Conservation (phyloP, 768 basidiomycete species). For the Naganishia randhawae region DNA sequence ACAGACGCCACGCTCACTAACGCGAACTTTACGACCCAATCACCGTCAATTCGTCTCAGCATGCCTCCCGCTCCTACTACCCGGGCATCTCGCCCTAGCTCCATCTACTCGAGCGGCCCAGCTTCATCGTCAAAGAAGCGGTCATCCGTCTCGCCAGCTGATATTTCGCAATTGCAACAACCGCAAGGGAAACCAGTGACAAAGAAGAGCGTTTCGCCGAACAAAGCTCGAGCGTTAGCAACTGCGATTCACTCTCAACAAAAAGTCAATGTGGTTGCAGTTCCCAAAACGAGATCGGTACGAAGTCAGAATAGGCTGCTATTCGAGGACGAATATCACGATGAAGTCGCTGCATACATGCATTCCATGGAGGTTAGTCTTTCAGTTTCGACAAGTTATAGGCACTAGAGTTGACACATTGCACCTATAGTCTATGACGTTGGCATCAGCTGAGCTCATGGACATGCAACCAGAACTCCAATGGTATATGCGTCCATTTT, state of each 20-base stretch:
- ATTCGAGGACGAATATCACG: constrained; percentile 90
- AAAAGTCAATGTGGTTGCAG: constrained; percentile 2
- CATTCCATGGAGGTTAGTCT: constrained; percentile 92
- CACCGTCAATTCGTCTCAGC: constrained; percentile 18
- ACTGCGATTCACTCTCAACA: constrained; percentile 7
- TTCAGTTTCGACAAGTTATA: not conserved
- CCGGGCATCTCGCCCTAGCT: constrained; percentile 35
- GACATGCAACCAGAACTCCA: constrained; percentile 98
- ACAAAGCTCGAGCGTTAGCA: constrained; percentile 1
- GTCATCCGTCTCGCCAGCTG: constrained; percentile 31
- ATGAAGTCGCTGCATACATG: constrained; percentile 92
- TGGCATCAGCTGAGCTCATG: constrained; percentile 92
- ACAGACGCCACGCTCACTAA: constrained; percentile 8
- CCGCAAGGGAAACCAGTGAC: not conserved
- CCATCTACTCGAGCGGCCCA: constrained; percentile 30
- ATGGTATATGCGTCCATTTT: constrained; percentile 98
- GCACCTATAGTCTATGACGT: constrained; percentile 55
- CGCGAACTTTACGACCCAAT: constrained; percentile 10
- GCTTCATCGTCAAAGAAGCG: constrained; percentile 25
- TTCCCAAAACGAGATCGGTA: not conserved
- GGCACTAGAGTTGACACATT: constrained; percentile 18
- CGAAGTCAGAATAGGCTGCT: constrained; percentile 56
- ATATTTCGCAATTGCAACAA: constrained; percentile 22
- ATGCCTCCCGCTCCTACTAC: constrained; percentile 41
- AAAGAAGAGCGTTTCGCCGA: constrained; percentile 13